Evolutionary conservation across 1,284 basidiomycete species (phyloP).

Genomic region (Microbotryum violaceum): DNA sequence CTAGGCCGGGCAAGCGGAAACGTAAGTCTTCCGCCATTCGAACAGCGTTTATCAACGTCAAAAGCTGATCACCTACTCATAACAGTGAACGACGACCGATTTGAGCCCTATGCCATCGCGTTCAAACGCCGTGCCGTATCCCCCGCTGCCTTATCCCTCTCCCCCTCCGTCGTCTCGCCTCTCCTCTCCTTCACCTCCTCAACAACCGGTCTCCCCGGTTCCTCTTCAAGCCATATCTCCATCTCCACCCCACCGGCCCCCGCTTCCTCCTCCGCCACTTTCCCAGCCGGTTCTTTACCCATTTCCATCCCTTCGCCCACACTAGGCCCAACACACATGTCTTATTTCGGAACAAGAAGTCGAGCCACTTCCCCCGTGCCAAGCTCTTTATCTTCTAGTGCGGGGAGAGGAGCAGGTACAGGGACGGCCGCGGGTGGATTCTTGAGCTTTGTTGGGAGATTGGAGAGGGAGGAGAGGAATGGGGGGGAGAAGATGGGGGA

Average conservation of each 20-base stretch:
- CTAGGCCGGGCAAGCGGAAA: slow-evolving; percentile 27
- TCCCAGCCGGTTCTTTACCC: slow-evolving; percentile 5
- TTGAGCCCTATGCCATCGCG: slow-evolving; percentile 29
- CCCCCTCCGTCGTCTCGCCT: slow-evolving; percentile 2
- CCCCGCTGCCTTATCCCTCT: slow-evolving; percentile 26
- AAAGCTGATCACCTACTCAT: too few relatives aligned
- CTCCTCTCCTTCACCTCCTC: neutral
- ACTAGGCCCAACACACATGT: slow-evolving; percentile 1
- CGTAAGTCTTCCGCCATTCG: slow-evolving; percentile 2
- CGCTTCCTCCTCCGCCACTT: neutral
- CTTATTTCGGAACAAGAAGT: neutral
- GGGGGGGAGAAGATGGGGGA: slow-evolving; percentile 3
- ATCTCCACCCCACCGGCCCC: neutral
- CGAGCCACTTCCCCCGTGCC: neutral
- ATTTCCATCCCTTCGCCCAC: slow-evolving; percentile 24
- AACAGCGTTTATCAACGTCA: neutral
- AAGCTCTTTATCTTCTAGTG: neutral
- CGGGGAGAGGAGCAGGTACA: neutral
- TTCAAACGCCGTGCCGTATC: slow-evolving; percentile 31
- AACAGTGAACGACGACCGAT: slow-evolving; percentile 27
- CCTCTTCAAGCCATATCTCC: neutral
- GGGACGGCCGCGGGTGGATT: neutral
- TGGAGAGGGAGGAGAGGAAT: slow-evolving; percentile 1
- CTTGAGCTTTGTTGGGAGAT: neutral
- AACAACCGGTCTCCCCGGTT: too few relatives aligned